Percentiles rank a stretch among this genome's conserved stretches.
Conservation (phyloP, 1,139 yeast genomes). For the Williopsis jadinii region DNA sequence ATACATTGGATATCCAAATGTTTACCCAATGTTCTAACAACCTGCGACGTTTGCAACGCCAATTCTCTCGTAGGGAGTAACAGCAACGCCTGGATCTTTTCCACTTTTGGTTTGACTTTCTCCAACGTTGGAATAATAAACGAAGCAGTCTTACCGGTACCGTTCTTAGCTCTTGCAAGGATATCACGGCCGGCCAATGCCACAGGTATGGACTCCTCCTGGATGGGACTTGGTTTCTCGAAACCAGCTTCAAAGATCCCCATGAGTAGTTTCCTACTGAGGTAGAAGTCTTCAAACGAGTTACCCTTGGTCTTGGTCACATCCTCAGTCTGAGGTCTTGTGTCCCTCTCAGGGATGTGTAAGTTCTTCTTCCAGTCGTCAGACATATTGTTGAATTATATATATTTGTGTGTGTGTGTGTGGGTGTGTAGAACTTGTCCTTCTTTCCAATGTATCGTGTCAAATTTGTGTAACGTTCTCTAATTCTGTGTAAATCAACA, state of each 20-base stretch:
- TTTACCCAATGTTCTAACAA: constrained; percentile 93
- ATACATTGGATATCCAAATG: constrained; percentile 89
- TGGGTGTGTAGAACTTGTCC: no score
- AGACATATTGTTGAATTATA: constrained; percentile 14
- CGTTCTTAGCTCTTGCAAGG: constrained; percentile 96
- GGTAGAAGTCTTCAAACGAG: constrained; percentile 84
- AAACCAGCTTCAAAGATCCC: constrained; percentile 99
- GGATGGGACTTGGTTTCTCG: constrained; percentile 97
- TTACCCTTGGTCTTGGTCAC: constrained; percentile 88
- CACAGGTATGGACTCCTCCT: constrained; percentile 94
- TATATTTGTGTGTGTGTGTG: no score
- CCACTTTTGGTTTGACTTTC: constrained; percentile 72
- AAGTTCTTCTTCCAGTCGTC: constrained; percentile 64
- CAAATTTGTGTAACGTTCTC: no score
- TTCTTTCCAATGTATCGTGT: no score
- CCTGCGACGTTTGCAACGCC: constrained; percentile 96
- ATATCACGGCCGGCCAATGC: constrained; percentile 95
- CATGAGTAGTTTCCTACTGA: constrained; percentile 91
- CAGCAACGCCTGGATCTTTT: constrained; percentile 83
- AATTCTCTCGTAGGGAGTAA: constrained; percentile 92
- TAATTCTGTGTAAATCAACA: no score
- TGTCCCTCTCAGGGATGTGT: constrained; percentile 75
- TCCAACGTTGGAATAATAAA: constrained; percentile 86
- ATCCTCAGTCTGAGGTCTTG: constrained; percentile 95
- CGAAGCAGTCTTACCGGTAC: constrained; percentile 98